These are phyloP conservation scores for Cymodocea nodosa DNA, from an alignment of 116 monocot species.

Conservation along the genomic window DNA sequence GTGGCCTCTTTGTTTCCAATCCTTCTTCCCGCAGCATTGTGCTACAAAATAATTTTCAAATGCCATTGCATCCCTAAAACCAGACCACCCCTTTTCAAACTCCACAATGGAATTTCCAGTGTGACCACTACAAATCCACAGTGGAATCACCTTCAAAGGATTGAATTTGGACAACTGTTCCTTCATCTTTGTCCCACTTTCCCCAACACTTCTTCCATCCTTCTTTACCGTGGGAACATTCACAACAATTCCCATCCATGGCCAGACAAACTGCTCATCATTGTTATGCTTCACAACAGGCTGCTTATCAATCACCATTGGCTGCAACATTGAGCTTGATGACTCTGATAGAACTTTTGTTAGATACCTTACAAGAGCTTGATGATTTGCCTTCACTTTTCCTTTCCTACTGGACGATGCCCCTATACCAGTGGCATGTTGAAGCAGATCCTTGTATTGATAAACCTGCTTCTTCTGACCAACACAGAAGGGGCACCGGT, in stretches of 20 bases:
- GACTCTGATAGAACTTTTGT: conserved; percentile 13
- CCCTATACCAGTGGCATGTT: conserved; percentile 47
- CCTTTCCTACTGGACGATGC: conserved; percentile 21
- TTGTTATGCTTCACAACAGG: conserved; percentile 12
- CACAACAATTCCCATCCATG: conserved; percentile 69
- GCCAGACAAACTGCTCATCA: conserved; percentile 55
- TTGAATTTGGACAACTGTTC: conserved; percentile 38
- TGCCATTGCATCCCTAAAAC: conserved; percentile 57
- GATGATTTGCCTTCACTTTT: conserved; percentile 41
- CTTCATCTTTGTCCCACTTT: conserved; percentile 34
- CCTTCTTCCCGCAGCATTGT: conserved; percentile 23
- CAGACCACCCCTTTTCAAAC: conserved; percentile 55
- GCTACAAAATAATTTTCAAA: conserved; percentile 53
- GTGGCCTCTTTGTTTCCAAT: conserved; percentile 22
- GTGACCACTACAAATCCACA: conserved; percentile 36
- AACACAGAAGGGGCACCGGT: conserved; percentile 71
- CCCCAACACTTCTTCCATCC: conserved; percentile 26
- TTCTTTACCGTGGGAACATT: conserved; percentile 31
- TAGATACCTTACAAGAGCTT: conserved; percentile 40
- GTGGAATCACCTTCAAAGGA: conserved; percentile 36
- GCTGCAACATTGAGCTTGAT: conserved; percentile 7
- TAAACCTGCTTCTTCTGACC: conserved; percentile 71
- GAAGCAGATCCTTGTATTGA: conserved; percentile 50
- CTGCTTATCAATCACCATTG: conserved; percentile 7
- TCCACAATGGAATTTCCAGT: conserved; percentile 52